Evolutionary conservation across 805 yeast genomes (phyloP).

Genomic region (Lachancea thermotolerans): DNA sequence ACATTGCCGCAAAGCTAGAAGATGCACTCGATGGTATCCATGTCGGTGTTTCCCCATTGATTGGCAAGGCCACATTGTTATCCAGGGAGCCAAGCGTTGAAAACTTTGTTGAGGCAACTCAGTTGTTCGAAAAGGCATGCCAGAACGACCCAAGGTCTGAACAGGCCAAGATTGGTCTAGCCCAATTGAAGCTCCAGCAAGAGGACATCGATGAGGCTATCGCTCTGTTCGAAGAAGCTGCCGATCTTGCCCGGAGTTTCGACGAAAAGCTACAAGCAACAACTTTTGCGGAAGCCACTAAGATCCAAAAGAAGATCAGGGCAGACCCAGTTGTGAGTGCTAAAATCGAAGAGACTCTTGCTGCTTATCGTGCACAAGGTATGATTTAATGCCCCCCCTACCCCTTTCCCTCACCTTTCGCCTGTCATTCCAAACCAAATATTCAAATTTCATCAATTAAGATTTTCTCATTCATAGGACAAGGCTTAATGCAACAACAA

Average conservation of each 20-base stretch:
- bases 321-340: constrained; percentile 58
- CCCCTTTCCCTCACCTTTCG: no score
- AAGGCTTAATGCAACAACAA: background rate
- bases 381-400: constrained; percentile 16
- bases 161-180: constrained; percentile 82
- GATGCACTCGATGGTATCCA: constrained; percentile 57
- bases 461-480: no score
- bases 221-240: constrained; percentile 72
- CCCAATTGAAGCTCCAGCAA: constrained; percentile 81
- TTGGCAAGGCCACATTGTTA: constrained; percentile 77
- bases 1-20: constrained; percentile 78
- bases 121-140: constrained; percentile 65
- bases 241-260: constrained; percentile 71
- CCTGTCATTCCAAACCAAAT: background rate
- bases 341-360: constrained; percentile 57
- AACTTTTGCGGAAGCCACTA: constrained; percentile 87
- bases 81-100: constrained; percentile 44
- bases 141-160: constrained; percentile 83
- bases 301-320: constrained; percentile 75
- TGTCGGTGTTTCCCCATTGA: constrained; percentile 82
- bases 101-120: constrained; percentile 50
- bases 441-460: background rate
- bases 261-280: constrained; percentile 88
- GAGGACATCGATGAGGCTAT: constrained; percentile 80
- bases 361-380: constrained; percentile 32